Conservation (phyloP, 1,284 basidiomycete species). For the Wolfiporia cocos region DNA sequence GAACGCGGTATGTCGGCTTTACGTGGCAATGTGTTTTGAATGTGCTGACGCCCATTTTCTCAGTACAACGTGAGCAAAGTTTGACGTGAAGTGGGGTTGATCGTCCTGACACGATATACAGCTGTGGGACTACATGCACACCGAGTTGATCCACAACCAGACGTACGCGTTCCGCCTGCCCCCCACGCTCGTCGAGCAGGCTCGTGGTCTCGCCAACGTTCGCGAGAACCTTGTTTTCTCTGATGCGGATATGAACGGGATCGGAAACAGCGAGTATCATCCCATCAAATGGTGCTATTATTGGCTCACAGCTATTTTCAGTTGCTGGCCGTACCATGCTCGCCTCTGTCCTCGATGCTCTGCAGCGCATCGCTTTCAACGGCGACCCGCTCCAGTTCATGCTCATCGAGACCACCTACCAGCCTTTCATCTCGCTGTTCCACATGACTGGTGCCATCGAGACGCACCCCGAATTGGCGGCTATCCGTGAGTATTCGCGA, state of each 20-base stretch:
- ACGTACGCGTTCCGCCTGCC: slow-evolving; percentile 70
- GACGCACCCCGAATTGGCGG: slow-evolving; percentile 50
- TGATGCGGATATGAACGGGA: slow-evolving; percentile 48
- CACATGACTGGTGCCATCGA: slow-evolving; percentile 62
- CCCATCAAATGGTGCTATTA: slow-evolving; percentile 28
- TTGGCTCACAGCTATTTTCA: slow-evolving; percentile 20
- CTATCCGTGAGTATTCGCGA: slow-evolving; percentile 52
- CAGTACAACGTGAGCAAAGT: slow-evolving; percentile 65
- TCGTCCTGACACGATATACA: too few species aligned
- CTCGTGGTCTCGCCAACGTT: slow-evolving; percentile 66
- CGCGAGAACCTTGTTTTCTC: slow-evolving; percentile 79
- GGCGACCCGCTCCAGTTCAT: slow-evolving; percentile 74
- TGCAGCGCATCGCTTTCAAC: slow-evolving; percentile 74
- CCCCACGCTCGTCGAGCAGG: slow-evolving; percentile 63
- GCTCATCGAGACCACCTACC: slow-evolving; percentile 76
- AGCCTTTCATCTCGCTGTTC: slow-evolving; percentile 86
- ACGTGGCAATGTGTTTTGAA: too few species aligned
- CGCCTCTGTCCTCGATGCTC: slow-evolving; percentile 59
- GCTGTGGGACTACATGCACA: slow-evolving; percentile 75
- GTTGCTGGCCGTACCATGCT: slow-evolving; percentile 79
- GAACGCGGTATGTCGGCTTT: slow-evolving; percentile 64
- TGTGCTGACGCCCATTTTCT: too few species aligned
- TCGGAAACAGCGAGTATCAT: slow-evolving; percentile 59
- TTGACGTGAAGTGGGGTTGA: too few species aligned
- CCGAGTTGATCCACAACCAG: slow-evolving; percentile 73